Base-by-base conservation (phyloP, 1,284 basidiomycete species). In the Nidula niveotomentosa region DNA sequence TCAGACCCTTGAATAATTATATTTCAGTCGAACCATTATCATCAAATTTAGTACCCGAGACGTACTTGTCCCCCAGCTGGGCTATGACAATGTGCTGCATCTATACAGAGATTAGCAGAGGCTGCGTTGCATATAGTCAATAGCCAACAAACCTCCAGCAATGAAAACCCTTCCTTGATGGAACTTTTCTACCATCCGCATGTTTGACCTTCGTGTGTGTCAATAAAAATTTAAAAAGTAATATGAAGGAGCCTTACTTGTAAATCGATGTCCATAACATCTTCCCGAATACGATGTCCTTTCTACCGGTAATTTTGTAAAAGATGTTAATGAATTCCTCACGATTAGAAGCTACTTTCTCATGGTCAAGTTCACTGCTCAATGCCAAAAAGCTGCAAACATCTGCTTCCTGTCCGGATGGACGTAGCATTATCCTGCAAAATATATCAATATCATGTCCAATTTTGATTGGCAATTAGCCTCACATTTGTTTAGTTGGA, bases 51-150 rank as follows among this genome's bases (percentile, higher is more conserved):
- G 45, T 12, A 15, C 18, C 12, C 2, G 5, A 13, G 12, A 47
- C 10, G 18, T 7, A 51, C 37, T 18, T 64, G 65, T 5, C 60
- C 68, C 47, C 65, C 67, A 4, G 58, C 52, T 12, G 62, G 64
- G 47, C 56, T 63, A 41, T 69, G 66, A 13, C 61, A 58, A 49
- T 69, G 68, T 3, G 65, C 68, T 43, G 68, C 62, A 55, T 52
- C 63, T 47, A 47, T 15, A 23, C n/a, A 12, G 18, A n/a, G 45
- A 12, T n/a, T 47, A n/a, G 23, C 12, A 47, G 23, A 12, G 13
- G 13, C 10, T 10, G 1, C 13, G 12, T 15, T 12, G 6, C 13
- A 23, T 4, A 47, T 47, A n/a, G 23, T 6, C 12, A 6, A 30
- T 23, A 47, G 13, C 10, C 4, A 23, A 47, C 45, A 15, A 12